phyloP scores from a whole-genome alignment of 306 rosid species.

The Prunus mongolica region DNA sequence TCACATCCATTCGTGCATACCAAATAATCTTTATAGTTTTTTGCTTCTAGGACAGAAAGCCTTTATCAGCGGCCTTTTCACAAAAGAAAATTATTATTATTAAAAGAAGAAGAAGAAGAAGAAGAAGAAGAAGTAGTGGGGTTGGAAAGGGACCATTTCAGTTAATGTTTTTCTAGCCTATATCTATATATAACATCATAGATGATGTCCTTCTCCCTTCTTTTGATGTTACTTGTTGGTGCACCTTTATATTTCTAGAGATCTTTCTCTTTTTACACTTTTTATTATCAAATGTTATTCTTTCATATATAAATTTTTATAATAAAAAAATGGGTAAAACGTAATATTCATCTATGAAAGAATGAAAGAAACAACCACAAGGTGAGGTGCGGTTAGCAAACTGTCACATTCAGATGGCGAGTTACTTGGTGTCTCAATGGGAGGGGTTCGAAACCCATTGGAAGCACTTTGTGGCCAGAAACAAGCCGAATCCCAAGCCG shows the following conservation, averaged over 20 bases:
- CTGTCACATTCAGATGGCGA: no score
- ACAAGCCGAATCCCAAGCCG: fast-evolving
- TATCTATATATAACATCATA: not conserved
- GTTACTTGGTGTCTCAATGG: no score
- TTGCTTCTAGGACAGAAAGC: slow-evolving; percentile 17
- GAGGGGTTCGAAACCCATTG: fast-evolving
- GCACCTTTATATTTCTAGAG: slow-evolving; percentile 3
- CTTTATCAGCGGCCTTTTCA: slow-evolving; percentile 22
- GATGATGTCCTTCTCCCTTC: slow-evolving; percentile 33
- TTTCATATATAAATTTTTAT: no score
- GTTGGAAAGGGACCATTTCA: slow-evolving; percentile 23
- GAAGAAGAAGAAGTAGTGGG: slow-evolving; percentile 21
- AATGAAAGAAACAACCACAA: no score
- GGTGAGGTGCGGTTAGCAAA: no score
- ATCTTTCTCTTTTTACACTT: not conserved
- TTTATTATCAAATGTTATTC: no score
- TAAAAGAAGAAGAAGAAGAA: slow-evolving; percentile 11
- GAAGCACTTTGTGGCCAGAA: no score
- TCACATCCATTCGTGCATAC: slow-evolving; percentile 45
- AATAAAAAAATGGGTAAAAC: no score
- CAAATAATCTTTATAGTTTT: slow-evolving; percentile 19
- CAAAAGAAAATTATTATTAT: not conserved
- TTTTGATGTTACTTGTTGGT: slow-evolving; percentile 25
- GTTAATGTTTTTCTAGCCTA: slow-evolving; percentile 15
- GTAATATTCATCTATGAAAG: no score